These are phyloP conservation scores for Botrytis fragariae DNA, from an alignment of 2,329 filamentous ascomycete species.

Conservation along the genomic window DNA sequence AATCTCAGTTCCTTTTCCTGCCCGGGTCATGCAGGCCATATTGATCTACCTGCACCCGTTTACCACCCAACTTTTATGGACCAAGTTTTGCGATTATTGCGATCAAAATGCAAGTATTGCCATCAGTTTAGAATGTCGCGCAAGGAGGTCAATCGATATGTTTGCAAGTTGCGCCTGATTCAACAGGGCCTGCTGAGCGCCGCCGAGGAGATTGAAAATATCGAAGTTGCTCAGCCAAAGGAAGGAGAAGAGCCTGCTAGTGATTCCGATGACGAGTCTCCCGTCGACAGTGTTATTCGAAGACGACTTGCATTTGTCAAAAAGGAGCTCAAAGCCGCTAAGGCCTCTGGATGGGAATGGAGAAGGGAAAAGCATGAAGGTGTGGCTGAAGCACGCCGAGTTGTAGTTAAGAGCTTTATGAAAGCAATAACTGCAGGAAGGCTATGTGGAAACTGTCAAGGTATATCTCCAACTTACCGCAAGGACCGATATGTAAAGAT, in stretches of 20 bases:
- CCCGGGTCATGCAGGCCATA: slow-evolving; percentile 91
- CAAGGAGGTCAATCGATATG: slow-evolving; percentile 72
- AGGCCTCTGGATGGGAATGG: slow-evolving; percentile 44
- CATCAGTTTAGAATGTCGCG: slow-evolving; percentile 79
- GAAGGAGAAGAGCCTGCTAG: slow-evolving; percentile 27
- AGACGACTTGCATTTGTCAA: slow-evolving; percentile 68
- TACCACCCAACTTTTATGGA: slow-evolving; percentile 98
- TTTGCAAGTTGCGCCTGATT: slow-evolving; percentile 81
- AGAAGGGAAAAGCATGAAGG: slow-evolving; percentile 72
- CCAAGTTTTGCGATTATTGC: slow-evolving; percentile 79
- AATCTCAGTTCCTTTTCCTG: slow-evolving; percentile 78
- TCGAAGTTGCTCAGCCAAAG: slow-evolving; percentile 33
- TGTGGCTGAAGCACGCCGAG: slow-evolving; percentile 71
- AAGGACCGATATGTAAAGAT: slow-evolving; percentile 93
- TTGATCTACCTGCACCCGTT: slow-evolving; percentile 87
- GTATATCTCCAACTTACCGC: slow-evolving; percentile 77
- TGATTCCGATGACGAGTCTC: slow-evolving; percentile 40
- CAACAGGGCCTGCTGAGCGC: slow-evolving; percentile 77
- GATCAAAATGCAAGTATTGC: slow-evolving; percentile 89
- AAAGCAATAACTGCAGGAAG: slow-evolving; percentile 66
- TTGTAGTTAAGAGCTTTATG: slow-evolving; percentile 78
- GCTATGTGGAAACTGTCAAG: slow-evolving; percentile 64
- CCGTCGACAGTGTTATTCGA: slow-evolving; percentile 48
- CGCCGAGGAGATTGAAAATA: slow-evolving; percentile 51
- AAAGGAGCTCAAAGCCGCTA: slow-evolving; percentile 62